Evolutionary conservation across 148 eudicot genomes (phyloP), one percentile per base, ranked within the genome.

Genomic region (Rhododendron mucronatum): DNA sequence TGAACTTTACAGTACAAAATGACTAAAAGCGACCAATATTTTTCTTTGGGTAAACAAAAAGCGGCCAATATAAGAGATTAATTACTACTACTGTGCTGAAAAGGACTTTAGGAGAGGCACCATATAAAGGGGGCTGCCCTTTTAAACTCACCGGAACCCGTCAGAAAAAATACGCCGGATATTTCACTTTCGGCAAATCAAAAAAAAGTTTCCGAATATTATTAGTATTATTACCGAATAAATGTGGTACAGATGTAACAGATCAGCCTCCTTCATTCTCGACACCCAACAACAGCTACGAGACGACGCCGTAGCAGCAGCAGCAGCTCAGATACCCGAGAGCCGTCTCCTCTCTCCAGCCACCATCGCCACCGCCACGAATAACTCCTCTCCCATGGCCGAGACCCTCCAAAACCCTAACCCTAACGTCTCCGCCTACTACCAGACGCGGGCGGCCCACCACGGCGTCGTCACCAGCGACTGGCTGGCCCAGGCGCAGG

Each of bases 401-500:
- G 90, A 89, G 76, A 86, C 90, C 89, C 85, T 89, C 45, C 91
- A 91, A 87, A 93, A 92, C 89, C 92, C 91, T 86, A 92, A 86
- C 83, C 88, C 92, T 20, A 87, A 90, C 1, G 91, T 95, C 30
- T 96, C 99, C 0, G 96, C 94, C 18, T 96, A 96, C 80, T 96
- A 95, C 86, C 98, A 96, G 83, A 93, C 99, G 1, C 79, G 99
- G 71, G 93, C 99, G 15, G 98, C 95, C 21, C 98, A 96, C 88
- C 94, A 93, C 75, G 99, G 90, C 37, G 99, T 96, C 57, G 93
- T 96, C n/a, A 95, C 97, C 61, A 93, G 94, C 82, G 99, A 96
- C 84, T 96, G 99, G 99, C 92, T 96, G 18, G 95, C 94, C 13
- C 97, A 96, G 85, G 97, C 98, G 47, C 95, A 94, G 87, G 96